Evolutionary conservation across 768 basidiomycete species (phyloP).

Genomic region (Amanita rubescens): DNA sequence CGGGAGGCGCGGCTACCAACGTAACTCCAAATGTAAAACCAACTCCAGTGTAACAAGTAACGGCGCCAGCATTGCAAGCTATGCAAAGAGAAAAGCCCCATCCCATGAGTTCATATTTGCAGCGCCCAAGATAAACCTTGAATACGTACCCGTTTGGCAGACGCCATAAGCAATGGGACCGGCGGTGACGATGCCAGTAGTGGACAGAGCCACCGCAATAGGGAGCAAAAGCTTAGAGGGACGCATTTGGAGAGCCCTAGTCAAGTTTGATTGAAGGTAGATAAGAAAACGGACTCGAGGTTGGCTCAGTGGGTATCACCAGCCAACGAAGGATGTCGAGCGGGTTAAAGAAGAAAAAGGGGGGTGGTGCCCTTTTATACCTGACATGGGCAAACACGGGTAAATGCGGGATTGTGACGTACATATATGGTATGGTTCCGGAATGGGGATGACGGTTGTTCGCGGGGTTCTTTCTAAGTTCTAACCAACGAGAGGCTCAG

Average conservation of each 20-base stretch:
- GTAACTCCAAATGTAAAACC: conserved; percentile 37
- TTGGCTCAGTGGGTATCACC: background rate
- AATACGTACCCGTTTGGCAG: conserved; percentile 25
- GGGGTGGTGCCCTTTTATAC: background rate
- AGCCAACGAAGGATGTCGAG: background rate
- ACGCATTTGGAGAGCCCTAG: background rate
- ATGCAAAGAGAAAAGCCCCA: background rate
- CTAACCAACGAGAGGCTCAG: too few relatives aligned
- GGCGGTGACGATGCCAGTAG: conserved; percentile 10
- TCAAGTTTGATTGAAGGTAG: background rate
- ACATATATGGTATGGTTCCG: too few relatives aligned
- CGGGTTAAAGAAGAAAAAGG: background rate
- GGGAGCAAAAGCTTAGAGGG: background rate
- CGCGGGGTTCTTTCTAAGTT: too few relatives aligned
- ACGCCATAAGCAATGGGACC: conserved; percentile 27
- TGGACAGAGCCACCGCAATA: background rate
- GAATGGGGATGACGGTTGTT: too few relatives aligned
- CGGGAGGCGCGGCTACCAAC: conserved; percentile 30
- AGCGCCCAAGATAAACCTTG: background rate
- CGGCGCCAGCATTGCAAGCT: conserved; percentile 27
- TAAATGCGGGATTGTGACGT: too few relatives aligned
- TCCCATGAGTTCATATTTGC: background rate
- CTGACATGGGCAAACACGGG: too few relatives aligned
- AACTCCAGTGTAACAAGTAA: conserved; percentile 37
- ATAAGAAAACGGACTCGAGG: background rate